Conservation (phyloP, 495 filamentous ascomycete species). For the Talaromyces wortmannii region DNA sequence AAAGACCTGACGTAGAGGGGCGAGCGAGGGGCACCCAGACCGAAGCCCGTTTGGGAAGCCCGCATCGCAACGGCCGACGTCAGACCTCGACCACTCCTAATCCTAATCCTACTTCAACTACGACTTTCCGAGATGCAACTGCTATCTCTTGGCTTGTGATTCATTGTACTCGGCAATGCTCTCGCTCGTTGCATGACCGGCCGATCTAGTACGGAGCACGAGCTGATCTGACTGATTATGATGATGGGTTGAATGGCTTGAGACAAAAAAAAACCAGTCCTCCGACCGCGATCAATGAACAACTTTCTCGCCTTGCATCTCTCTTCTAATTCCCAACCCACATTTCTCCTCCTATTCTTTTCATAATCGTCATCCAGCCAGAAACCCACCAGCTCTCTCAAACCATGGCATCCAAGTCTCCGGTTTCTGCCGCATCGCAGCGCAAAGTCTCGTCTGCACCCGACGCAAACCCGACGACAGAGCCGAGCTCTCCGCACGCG, state of each 20-base stretch:
- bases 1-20: constrained; percentile 11
- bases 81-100: background rate
- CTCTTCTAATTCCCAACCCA: background rate
- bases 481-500: constrained; percentile 39
- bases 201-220: too few relatives aligned
- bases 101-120: background rate
- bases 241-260: too few relatives aligned
- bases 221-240: too few relatives aligned
- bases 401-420: constrained; percentile 31
- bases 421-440: constrained; percentile 27
- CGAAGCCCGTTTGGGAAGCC: constrained; percentile 7
- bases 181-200: too few relatives aligned
- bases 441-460: constrained; percentile 34
- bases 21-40: constrained; percentile 5
- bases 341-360: background rate
- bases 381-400: background rate
- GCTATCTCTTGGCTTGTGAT: too few relatives aligned
- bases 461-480: constrained; percentile 31
- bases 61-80: constrained; percentile 9
- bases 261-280: too few relatives aligned
- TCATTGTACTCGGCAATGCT: too few relatives aligned
- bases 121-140: too few relatives aligned
- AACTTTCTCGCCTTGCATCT: too few relatives aligned
- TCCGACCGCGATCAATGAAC: too few relatives aligned
- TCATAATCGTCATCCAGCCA: background rate